Conservation (phyloP, 148 eudicot genomes). For the Vaccinium myrtillus region DNA sequence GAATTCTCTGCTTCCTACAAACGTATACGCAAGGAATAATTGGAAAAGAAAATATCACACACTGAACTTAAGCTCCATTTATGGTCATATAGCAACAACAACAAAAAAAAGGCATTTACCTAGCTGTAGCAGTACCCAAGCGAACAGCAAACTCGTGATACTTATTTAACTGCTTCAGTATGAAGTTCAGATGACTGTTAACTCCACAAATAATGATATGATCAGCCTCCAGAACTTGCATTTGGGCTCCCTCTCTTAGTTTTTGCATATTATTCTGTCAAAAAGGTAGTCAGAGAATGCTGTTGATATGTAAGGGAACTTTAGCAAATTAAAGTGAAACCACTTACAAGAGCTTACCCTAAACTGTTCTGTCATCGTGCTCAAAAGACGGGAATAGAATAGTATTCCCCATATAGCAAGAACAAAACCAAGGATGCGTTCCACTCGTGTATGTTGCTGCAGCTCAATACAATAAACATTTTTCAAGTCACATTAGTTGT, state of each 20-base stretch:
- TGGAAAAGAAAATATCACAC: neutral
- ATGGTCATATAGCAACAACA: neutral
- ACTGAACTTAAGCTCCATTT: neutral
- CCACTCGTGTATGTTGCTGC: conserved; percentile 80
- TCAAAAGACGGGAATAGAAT: conserved; percentile 90
- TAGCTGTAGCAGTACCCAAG: conserved; percentile 80
- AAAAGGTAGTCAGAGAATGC: conserved; percentile 29
- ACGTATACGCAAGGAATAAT: conserved; percentile 10
- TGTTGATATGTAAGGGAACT: conserved; percentile 20
- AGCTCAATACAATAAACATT: conserved; percentile 23
- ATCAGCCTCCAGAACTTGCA: conserved; percentile 91
- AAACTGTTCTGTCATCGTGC: conserved; percentile 99
- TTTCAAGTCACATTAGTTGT: neutral
- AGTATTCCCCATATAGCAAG: conserved; percentile 98
- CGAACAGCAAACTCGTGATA: conserved; percentile 90
- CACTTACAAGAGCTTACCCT: conserved; percentile 56
- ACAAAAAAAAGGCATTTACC: conserved; percentile 42
- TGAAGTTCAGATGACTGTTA: conserved; percentile 75
- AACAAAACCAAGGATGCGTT: conserved; percentile 87
- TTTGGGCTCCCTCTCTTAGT: conserved; percentile 92
- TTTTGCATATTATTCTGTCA: conserved; percentile 85
- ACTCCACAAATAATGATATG: conserved; percentile 96
- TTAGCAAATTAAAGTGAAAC: conserved; percentile 11
- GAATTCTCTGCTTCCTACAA: conserved; percentile 83
- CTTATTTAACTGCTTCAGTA: conserved; percentile 84